These are phyloP conservation scores for Pythium plurisporium DNA, from an alignment of 352 stramenopile genomes.

Conservation along the genomic window DNA sequence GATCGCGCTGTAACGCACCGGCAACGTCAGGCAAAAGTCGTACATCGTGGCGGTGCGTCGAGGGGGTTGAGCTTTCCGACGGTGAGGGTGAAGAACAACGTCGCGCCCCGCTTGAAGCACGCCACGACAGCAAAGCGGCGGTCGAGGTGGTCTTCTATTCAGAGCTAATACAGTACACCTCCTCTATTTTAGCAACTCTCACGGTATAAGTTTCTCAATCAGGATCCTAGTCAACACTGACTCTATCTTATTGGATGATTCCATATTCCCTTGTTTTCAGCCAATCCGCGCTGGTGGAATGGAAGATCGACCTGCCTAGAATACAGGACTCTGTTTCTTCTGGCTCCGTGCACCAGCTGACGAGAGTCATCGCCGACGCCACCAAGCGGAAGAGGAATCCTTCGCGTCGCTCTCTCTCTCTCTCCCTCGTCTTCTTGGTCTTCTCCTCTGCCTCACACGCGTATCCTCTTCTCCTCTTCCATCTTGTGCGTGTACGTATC, in stretches of 20 bases:
- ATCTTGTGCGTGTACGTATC: no score
- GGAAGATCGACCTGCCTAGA: constrained; percentile 17
- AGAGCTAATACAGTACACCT: not conserved
- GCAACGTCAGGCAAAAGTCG: constrained; percentile 86
- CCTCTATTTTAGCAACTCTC: not conserved
- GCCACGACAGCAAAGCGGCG: not conserved
- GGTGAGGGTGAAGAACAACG: not conserved
- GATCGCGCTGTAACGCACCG: constrained; percentile 40
- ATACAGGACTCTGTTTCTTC: constrained; percentile 13
- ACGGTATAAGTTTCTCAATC: not conserved
- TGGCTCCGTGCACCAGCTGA: not conserved
- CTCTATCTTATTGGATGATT: not conserved
- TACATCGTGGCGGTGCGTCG: constrained; percentile 44
- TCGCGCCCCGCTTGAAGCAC: constrained; percentile 17
- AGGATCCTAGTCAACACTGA: not conserved
- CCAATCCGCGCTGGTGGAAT: not conserved
- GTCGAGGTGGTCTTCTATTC: not conserved
- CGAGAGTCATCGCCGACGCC: not conserved
- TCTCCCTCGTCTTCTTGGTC: not conserved
- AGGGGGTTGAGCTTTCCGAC: constrained; percentile 1
- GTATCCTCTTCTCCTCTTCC: no score
- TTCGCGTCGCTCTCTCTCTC: not conserved
- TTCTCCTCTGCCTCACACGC: no score
- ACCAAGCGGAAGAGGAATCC: constrained; percentile 9
- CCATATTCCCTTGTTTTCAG: not conserved